Evolutionary conservation across 805 yeast species (phyloP).

Genomic region (Wickerhamia fluorescens): DNA sequence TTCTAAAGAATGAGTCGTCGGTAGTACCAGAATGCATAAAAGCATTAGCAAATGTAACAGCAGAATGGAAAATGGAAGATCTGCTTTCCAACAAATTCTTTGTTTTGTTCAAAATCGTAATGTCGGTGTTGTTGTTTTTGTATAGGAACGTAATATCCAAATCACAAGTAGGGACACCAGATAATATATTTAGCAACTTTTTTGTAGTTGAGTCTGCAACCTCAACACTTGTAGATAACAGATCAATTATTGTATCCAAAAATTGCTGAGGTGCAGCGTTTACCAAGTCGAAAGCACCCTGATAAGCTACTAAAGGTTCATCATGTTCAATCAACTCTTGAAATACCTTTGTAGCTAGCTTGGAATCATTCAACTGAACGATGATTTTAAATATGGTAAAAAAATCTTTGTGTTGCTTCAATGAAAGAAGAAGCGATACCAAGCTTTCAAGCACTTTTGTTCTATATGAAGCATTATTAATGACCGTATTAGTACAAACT

Average conservation of each 20-base stretch:
- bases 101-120: constrained; percentile 71
- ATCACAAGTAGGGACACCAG: constrained; percentile 94
- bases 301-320: constrained; percentile 63
- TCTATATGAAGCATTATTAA: constrained; percentile 61
- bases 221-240: constrained; percentile 23
- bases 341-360: constrained; percentile 64
- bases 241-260: constrained; percentile 48
- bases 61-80: constrained; percentile 90
- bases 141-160: constrained; percentile 80
- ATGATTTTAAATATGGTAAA: constrained; percentile 79
- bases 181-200: constrained; percentile 61
- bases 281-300: constrained; percentile 92
- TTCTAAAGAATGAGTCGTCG: constrained; percentile 84
- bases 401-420: constrained; percentile 61
- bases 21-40: constrained; percentile 96
- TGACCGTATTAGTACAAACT: constrained; percentile 62
- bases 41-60: constrained; percentile 90
- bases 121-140: constrained; percentile 83
- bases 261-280: constrained; percentile 87
- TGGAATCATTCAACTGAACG: constrained; percentile 76
- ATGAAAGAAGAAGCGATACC: constrained; percentile 50
- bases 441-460: constrained; percentile 54
- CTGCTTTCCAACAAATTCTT: constrained; percentile 82
- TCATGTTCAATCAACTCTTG: constrained; percentile 48
- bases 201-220: constrained; percentile 16